These are phyloP conservation scores for Orychophragmus violaceus DNA, from an alignment of 345 rosid genomes.

Conservation along the genomic window DNA sequence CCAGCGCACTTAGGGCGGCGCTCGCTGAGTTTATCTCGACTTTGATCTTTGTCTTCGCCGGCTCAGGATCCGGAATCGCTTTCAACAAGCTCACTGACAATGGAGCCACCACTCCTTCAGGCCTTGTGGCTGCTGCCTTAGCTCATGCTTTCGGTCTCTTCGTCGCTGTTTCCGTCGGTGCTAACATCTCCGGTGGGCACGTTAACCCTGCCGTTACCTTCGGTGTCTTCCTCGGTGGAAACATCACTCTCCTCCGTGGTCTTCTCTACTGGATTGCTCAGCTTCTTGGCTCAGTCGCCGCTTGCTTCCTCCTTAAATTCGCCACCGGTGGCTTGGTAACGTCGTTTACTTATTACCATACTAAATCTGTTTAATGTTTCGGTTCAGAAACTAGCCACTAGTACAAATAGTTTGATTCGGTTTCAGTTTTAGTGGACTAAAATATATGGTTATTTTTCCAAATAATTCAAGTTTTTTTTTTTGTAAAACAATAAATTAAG, in stretches of 20 bases:
- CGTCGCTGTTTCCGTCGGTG: conserved; percentile 70
- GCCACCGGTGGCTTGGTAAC: conserved; percentile 65
- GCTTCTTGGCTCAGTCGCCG: conserved; percentile 74
- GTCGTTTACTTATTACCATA: background rate
- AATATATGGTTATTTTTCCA: background rate
- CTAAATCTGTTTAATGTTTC: background rate
- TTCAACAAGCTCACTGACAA: conserved; percentile 65
- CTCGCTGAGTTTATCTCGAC: conserved; percentile 88
- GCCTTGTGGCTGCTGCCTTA: conserved; percentile 67
- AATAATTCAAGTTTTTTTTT: no score
- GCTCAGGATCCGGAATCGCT: conserved; percentile 90
- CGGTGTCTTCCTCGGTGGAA: conserved; percentile 81
- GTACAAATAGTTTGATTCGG: background rate
- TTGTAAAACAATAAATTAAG: no score
- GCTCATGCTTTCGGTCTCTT: conserved; percentile 84
- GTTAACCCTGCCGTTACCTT: conserved; percentile 94
- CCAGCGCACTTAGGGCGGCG: conserved; percentile 62
- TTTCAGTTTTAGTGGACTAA: background rate
- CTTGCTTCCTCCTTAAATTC: conserved; percentile 75
- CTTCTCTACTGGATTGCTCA: conserved; percentile 84
- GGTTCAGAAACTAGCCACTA: background rate
- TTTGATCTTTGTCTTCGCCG: conserved; percentile 86
- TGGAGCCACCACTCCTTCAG: conserved; percentile 67
- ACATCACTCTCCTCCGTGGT: conserved; percentile 84
- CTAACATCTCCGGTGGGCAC: conserved; percentile 92